Conservation (phyloP, 257 asterid species). For the Handroanthus guayacan region DNA sequence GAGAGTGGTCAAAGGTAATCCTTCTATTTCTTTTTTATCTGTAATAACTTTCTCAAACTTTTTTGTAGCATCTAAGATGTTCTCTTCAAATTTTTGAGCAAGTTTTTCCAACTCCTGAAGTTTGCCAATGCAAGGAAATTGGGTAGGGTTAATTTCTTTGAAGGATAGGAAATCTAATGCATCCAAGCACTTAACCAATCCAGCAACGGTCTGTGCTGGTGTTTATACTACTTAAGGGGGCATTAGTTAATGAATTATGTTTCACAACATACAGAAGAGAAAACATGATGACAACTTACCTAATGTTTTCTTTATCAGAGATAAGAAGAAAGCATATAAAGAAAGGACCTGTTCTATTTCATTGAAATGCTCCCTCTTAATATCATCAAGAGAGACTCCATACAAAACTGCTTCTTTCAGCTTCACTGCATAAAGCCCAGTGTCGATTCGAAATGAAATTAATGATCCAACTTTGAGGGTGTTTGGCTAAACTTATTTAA, state of each 20-base stretch:
- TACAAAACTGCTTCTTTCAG: slow-evolving; percentile 72
- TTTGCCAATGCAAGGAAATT: slow-evolving; percentile 26
- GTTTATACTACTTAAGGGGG: not conserved
- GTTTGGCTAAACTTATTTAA: too few relatives aligned
- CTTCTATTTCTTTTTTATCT: slow-evolving; percentile 65
- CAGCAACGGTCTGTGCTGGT: too few relatives aligned
- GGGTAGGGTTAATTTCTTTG: too few relatives aligned
- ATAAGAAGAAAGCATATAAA: not conserved
- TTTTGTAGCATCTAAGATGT: slow-evolving; percentile 77
- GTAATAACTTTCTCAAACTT: slow-evolving; percentile 64
- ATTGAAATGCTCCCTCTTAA: slow-evolving; percentile 63
- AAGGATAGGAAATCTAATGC: too few relatives aligned
- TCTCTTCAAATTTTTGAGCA: slow-evolving; percentile 69
- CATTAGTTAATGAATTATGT: not conserved
- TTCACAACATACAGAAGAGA: not conserved
- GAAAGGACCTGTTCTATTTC: slow-evolving; percentile 71
- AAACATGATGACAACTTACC: not conserved
- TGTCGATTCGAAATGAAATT: not conserved
- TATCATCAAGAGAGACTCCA: slow-evolving; percentile 77
- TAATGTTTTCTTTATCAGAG: not conserved
- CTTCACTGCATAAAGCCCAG: slow-evolving; percentile 54
- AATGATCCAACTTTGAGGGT: not conserved
- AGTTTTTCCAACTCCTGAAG: slow-evolving; percentile 74
- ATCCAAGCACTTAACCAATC: too few relatives aligned
- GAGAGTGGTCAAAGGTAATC: slow-evolving; percentile 71